Percentiles rank a stretch among this genome's conserved stretches.
Evolutionary conservation across 257 asterid species (phyloP).

Genomic region (Leonotis leonurus): DNA sequence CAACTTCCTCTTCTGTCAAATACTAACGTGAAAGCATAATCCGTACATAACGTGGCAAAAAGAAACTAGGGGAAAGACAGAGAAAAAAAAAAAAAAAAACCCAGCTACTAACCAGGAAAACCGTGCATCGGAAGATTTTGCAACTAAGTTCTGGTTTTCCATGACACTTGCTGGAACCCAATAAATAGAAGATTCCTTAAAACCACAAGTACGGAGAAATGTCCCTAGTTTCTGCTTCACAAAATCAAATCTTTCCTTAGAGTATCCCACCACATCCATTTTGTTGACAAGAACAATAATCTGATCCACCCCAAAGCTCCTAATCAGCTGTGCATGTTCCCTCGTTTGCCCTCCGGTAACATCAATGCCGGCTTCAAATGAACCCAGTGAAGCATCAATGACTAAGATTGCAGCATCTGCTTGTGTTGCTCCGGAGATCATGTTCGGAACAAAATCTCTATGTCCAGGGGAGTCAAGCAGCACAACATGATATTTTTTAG

Average conservation of each 20-base stretch:
- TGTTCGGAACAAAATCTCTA: slow-evolving; percentile 94
- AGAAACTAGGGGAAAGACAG: not conserved
- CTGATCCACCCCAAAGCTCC: slow-evolving; percentile 96
- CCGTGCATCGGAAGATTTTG: slow-evolving; percentile 51
- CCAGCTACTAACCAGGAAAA: slow-evolving; percentile 64
- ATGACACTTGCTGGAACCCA: slow-evolving; percentile 94
- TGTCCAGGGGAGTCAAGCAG: slow-evolving; percentile 98
- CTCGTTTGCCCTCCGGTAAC: slow-evolving; percentile 81
- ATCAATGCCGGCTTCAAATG: slow-evolving; percentile 92
- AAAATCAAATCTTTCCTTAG: slow-evolving; percentile 67
- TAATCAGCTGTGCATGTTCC: slow-evolving; percentile 86
- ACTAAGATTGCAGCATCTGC: slow-evolving; percentile 98
- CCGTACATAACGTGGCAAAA: not conserved
- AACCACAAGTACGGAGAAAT: slow-evolving; percentile 75
- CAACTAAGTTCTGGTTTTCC: slow-evolving; percentile 82
- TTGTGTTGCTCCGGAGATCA: slow-evolving; percentile 99
- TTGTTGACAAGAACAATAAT: slow-evolving; percentile 81
- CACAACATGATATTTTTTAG: slow-evolving; percentile 66
- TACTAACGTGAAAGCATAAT: not conserved
- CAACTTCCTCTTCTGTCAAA: not conserved
- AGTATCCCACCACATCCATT: slow-evolving; percentile 88
- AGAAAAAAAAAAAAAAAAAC: slow-evolving; percentile 3
- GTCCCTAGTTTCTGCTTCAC: slow-evolving; percentile 71
- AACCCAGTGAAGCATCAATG: slow-evolving; percentile 82
- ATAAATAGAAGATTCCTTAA: slow-evolving; percentile 62